Percentiles rank a stretch among this genome's conserved stretches.
These are phyloP conservation scores for Gentiana dahurica DNA, from an alignment of 257 asterid species.

Conservation along the genomic window DNA sequence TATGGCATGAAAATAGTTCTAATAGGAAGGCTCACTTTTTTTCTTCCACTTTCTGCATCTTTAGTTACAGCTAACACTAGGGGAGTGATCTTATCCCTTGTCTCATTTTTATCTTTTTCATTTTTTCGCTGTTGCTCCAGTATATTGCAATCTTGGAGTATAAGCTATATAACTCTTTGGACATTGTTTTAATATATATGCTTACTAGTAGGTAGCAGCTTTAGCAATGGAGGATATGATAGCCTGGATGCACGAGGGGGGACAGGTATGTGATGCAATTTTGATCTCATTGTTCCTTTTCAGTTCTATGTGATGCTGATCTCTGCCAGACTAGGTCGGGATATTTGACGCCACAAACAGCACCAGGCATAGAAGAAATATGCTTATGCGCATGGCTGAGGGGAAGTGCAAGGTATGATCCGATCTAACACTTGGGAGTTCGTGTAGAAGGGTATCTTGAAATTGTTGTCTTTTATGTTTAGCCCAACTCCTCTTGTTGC, in stretches of 20 bases:
- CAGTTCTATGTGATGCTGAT: slow-evolving; percentile 19
- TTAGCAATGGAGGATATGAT: slow-evolving; percentile 99
- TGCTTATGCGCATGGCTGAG: slow-evolving; percentile 97
- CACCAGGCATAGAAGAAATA: slow-evolving; percentile 73
- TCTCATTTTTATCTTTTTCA: too few species aligned
- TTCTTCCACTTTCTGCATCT: neutral
- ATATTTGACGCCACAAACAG: slow-evolving; percentile 98
- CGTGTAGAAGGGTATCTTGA: neutral
- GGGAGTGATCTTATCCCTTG: neutral
- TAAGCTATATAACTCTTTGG: slow-evolving; percentile 40
- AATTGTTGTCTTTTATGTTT: too few species aligned
- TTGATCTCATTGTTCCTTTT: slow-evolving; percentile 11
- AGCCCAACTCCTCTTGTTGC: too few species aligned
- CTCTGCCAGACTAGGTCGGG: slow-evolving; percentile 58
- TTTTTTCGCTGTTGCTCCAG: neutral
- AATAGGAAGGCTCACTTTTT: neutral
- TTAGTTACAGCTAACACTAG: too few species aligned
- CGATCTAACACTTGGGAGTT: neutral
- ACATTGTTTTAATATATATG: slow-evolving; percentile 63
- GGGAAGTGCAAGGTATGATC: slow-evolving; percentile 80
- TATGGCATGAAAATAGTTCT: neutral
- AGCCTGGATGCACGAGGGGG: slow-evolving; percentile 99
- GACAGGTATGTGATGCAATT: slow-evolving; percentile 52
- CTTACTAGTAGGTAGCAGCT: slow-evolving; percentile 98
- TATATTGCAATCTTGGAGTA: slow-evolving; percentile 10